Evolutionary conservation across 768 basidiomycete genomes (phyloP), one percentile per base, ranked within the genome.

Genomic region (Auriscalpium orientale): DNA sequence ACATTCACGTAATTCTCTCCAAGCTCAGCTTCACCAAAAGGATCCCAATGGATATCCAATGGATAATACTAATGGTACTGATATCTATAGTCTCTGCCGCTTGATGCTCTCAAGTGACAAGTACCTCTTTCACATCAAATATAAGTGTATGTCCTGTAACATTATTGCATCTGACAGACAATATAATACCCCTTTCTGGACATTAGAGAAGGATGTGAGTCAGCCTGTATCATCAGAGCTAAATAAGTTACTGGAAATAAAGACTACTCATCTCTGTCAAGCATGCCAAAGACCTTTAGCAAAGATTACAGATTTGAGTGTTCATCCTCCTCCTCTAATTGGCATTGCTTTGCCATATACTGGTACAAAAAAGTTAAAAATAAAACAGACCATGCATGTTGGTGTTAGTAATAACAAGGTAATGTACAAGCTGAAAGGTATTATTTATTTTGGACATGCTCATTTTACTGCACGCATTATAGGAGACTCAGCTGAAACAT

Each of bases 401-500:
- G n/a, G 34, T 16, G 8, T 8, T n/a, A n/a, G 36, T 11, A 51
- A 18, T 8, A 51, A 38, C 18, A 38, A 51, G 16, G 13, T 12
- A 36, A 37, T 36, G 20, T 47, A 37, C 12, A 45, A 40, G 21
- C 35, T 68, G 18, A 45, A 10, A 35, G 68, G 65, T 10, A 49
- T 67, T 21, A 57, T 68, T 3, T 68, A 67, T 55, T 47, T 51
- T 50, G 64, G 61, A 10, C 50, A 52, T 3, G 37, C 33, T 16
- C 69, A 70, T 46, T 70, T 66, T 49, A 65, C 59, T 3, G 55
- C 51, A 43, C 36, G 63, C 20, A 48, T 62, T 11, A 58, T 68
- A 35, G 56, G 57, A 47, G 33, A 50, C 8, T 20, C 37, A 51
- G 60, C 56, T 10, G 55, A 22, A 44, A 53, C 67, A 5, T 68